These are phyloP conservation scores for Babesia caballi DNA, from an alignment of 169 alveolate genomes.

Conservation along the genomic window DNA sequence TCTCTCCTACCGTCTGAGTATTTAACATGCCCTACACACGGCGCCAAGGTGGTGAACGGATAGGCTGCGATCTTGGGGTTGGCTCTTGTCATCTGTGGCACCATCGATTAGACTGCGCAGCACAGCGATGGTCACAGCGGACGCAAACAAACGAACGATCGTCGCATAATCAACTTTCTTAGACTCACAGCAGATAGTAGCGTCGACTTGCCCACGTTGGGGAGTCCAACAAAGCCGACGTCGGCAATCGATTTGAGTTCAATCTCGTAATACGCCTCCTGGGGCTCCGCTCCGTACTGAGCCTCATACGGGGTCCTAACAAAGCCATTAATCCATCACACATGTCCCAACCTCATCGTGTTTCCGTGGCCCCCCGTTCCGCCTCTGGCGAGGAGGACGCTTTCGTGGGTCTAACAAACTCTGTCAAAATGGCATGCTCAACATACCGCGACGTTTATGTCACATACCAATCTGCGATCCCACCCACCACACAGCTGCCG, in stretches of 20 bases:
- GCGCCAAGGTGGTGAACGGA: conserved; percentile 60
- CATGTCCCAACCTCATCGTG: conserved; percentile 41
- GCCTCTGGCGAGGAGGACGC: conserved; percentile 39
- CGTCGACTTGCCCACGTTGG: conserved; percentile 65
- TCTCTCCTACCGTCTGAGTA: conserved; percentile 50
- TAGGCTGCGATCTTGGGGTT: conserved; percentile 46
- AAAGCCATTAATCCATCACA: too few species aligned
- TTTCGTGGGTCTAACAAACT: conserved; percentile 23
- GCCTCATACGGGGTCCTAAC: conserved; percentile 55
- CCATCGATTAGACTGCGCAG: neutral
- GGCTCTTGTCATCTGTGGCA: conserved; percentile 52
- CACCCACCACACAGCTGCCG: conserved; percentile 26
- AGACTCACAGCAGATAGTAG: conserved; percentile 50
- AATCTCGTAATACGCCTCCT: conserved; percentile 52
- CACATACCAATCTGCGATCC: conserved; percentile 39
- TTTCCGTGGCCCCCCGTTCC: conserved; percentile 63
- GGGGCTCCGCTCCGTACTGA: conserved; percentile 41
- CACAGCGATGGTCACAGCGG: neutral
- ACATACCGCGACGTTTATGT: conserved; percentile 38
- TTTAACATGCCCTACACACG: conserved; percentile 41
- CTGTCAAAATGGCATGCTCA: neutral
- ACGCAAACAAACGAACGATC: neutral
- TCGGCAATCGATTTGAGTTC: conserved; percentile 62
- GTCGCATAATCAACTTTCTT: neutral
- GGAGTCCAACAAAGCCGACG: conserved; percentile 53